These are phyloP conservation scores for Clarireedia hainanense DNA, from an alignment of 2,329 filamentous ascomycete genomes.

Conservation along the genomic window DNA sequence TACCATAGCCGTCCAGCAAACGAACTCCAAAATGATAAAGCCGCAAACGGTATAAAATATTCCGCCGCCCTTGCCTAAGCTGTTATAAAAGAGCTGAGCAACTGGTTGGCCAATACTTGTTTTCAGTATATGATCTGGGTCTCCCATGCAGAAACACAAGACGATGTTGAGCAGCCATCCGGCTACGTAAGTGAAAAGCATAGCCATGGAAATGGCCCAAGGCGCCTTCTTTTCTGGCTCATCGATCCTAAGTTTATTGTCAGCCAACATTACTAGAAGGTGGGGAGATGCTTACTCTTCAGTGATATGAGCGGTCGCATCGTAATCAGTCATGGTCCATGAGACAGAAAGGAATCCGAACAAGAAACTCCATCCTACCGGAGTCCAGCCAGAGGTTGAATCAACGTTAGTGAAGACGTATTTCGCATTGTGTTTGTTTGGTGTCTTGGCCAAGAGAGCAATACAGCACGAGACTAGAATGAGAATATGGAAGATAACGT, in stretches of 20 bases:
- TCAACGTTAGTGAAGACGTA: constrained; percentile 50
- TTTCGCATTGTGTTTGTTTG: constrained; percentile 41
- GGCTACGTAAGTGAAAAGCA: constrained; percentile 46
- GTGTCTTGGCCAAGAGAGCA: constrained; percentile 41
- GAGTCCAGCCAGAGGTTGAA: constrained; percentile 44
- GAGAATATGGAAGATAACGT: constrained; percentile 48
- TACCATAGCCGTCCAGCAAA: constrained; percentile 47
- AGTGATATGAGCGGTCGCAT: constrained; percentile 39
- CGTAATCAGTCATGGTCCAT: constrained; percentile 54
- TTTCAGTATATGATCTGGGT: constrained; percentile 35
- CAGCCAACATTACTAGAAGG: constrained; percentile 5
- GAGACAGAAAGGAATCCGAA: constrained; percentile 52
- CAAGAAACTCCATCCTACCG: constrained; percentile 47
- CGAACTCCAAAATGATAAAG: constrained; percentile 50
- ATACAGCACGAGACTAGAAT: constrained; percentile 44
- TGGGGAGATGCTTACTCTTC: constrained; percentile 35
- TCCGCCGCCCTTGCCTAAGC: constrained; percentile 43
- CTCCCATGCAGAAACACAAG: constrained; percentile 45
- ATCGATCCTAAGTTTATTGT: constrained; percentile 29
- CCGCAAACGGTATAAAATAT: constrained; percentile 44
- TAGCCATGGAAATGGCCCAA: constrained; percentile 48
- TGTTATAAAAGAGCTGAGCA: constrained; percentile 50
- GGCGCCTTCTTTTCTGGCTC: constrained; percentile 43
- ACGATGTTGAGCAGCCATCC: constrained; percentile 53
- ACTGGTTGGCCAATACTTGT: constrained; percentile 44